These are phyloP conservation scores for Pythium vanterpoolii DNA, from an alignment of 352 stramenopile genomes.

Conservation along the genomic window DNA sequence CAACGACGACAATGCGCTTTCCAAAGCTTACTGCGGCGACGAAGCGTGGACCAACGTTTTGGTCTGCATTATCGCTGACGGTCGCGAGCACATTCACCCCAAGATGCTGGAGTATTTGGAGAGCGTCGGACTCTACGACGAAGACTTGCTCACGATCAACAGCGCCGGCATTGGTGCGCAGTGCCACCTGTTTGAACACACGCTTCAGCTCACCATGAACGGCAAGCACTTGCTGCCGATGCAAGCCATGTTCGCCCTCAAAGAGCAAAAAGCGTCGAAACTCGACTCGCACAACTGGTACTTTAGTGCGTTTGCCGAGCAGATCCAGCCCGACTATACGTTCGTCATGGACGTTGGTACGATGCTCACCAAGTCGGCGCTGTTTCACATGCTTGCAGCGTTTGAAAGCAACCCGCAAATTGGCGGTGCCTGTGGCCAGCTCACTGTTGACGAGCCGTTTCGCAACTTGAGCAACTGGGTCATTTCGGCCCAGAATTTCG, in stretches of 20 bases:
- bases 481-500: conserved; percentile 83
- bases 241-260: conserved; percentile 76
- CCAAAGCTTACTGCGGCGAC: conserved; percentile 47
- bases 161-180: conserved; percentile 77
- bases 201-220: conserved; percentile 70
- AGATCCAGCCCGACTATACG: conserved; percentile 81
- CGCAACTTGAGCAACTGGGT: conserved; percentile 86
- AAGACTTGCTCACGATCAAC: conserved; percentile 84
- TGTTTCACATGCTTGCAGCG: conserved; percentile 76
- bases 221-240: conserved; percentile 68
- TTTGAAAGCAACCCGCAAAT: conserved; percentile 82
- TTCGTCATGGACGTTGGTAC: conserved; percentile 84
- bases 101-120: conserved; percentile 84
- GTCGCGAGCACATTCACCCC: conserved; percentile 62
- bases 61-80: conserved; percentile 77
- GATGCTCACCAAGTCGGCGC: conserved; percentile 70
- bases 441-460: conserved; percentile 81
- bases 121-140: conserved; percentile 73
- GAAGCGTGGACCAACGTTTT: conserved; percentile 83
- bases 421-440: conserved; percentile 74
- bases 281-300: conserved; percentile 86
- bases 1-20: conserved; percentile 34
- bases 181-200: conserved; percentile 85
- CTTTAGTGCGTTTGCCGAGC: conserved; percentile 78
- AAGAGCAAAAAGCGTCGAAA: conserved; percentile 81